These are phyloP conservation scores for Inga oerstediana DNA, from an alignment of 306 rosid genomes.

Conservation along the genomic window DNA sequence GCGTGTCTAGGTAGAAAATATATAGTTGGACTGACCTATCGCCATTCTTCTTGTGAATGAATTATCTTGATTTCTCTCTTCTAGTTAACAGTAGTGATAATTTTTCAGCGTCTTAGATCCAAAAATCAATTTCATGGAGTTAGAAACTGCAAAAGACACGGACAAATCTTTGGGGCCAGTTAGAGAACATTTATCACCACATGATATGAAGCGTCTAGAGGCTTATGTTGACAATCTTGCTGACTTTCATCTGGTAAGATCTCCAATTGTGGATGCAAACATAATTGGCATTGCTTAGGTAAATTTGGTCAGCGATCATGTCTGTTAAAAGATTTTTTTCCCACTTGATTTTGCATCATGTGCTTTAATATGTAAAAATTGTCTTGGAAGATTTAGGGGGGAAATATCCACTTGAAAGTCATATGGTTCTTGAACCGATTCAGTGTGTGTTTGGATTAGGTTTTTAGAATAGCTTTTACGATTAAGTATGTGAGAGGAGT, in stretches of 20 bases:
- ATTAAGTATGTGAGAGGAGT: too few species aligned
- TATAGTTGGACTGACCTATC: too few species aligned
- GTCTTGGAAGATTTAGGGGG: not conserved
- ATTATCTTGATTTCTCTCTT: too few species aligned
- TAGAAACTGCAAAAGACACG: constrained; percentile 40
- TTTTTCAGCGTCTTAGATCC: constrained; percentile 86
- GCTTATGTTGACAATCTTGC: constrained; percentile 81
- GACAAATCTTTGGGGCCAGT: constrained; percentile 58
- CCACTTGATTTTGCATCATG: constrained; percentile 21
- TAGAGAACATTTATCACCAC: constrained; percentile 62
- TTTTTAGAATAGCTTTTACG: too few species aligned
- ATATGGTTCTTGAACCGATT: constrained; percentile 16
- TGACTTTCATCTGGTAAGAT: constrained; percentile 88
- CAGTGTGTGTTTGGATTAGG: too few species aligned
- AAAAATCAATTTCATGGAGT: constrained; percentile 69
- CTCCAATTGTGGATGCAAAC: constrained; percentile 22
- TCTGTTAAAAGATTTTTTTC: constrained; percentile 5
- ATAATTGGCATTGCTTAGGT: not conserved
- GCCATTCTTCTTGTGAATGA: too few species aligned
- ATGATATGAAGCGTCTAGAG: constrained; percentile 93
- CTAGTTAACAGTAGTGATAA: not conserved
- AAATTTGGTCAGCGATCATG: constrained; percentile 11
- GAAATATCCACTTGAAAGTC: not conserved
- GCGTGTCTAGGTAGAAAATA: too few species aligned
- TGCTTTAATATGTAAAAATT: not conserved